phyloP scores from a whole-genome alignment of 1,284 basidiomycete genomes.

The Leccinum fallax region DNA sequence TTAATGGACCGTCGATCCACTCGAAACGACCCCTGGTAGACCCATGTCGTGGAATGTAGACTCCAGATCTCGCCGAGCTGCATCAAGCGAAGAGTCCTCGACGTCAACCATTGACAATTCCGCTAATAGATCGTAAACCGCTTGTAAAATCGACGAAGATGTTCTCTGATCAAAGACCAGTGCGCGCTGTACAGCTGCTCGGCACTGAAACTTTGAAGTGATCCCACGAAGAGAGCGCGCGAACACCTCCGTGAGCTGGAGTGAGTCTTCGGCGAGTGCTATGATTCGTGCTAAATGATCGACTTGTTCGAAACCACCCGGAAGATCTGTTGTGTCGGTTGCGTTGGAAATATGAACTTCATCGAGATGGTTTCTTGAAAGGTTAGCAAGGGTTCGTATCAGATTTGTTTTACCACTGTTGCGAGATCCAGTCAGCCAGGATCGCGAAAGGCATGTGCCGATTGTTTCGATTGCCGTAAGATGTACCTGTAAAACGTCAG shows the following conservation, averaged over 20 bases:
- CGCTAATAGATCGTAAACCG: conserved; percentile 23
- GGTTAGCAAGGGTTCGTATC: conserved; percentile 71
- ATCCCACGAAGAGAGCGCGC: conserved; percentile 42
- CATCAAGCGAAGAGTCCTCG: conserved; percentile 16
- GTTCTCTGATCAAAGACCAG: conserved; percentile 27
- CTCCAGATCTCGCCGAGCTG: conserved; percentile 19
- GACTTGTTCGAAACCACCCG: conserved; percentile 96
- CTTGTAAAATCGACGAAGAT: conserved; percentile 25
- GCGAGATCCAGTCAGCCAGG: conserved; percentile 84
- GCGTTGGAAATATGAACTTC: conserved; percentile 86
- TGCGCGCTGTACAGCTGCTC: conserved; percentile 19
- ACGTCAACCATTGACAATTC: conserved; percentile 24
- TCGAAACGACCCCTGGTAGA: conserved; percentile 69
- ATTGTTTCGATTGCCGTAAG: conserved; percentile 76
- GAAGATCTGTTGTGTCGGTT: conserved; percentile 92
- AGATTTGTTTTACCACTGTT: conserved; percentile 83
- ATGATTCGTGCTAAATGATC: conserved; percentile 49
- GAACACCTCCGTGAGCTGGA: conserved; percentile 44
- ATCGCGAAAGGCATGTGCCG: conserved; percentile 73
- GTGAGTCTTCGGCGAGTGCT: conserved; percentile 43
- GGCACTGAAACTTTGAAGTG: conserved; percentile 30
- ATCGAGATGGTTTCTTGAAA: conserved; percentile 69
- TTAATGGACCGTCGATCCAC: conserved; percentile 96
- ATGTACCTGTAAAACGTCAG: conserved; percentile 63
- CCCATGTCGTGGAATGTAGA: conserved; percentile 12